A percentile compares a stretch with the other conserved stretches of the same genome.
Evolutionary conservation across 345 rosid species (phyloP).

Genomic region (Rhizophora apiculata): DNA sequence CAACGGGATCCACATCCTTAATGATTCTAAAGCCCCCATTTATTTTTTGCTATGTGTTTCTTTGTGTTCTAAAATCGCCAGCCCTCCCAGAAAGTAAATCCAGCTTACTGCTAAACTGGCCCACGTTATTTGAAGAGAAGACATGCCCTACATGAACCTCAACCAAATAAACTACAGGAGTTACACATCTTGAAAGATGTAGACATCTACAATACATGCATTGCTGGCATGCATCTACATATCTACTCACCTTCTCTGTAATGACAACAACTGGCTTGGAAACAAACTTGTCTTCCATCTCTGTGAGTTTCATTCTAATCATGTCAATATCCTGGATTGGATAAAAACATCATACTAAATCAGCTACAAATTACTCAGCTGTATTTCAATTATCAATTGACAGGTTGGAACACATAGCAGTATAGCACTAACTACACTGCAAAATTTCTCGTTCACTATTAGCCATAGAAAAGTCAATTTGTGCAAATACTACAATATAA

Average conservation of each 20-base stretch:
- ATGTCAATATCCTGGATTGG: slow-evolving; percentile 52
- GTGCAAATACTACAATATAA: background rate
- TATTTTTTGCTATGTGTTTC: background rate
- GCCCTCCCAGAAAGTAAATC: background rate
- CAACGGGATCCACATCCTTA: background rate
- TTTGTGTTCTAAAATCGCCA: background rate
- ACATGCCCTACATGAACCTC: background rate
- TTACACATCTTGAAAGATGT: background rate
- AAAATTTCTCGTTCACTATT: background rate
- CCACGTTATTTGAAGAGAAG: background rate
- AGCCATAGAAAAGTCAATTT: background rate
- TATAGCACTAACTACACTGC: too few species aligned
- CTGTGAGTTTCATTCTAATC: slow-evolving; percentile 43
- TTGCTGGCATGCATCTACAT: background rate
- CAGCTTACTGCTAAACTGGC: background rate
- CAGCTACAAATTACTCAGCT: background rate
- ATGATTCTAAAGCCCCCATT: background rate
- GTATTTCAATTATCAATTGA: background rate
- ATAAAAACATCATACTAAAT: background rate
- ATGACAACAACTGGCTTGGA: slow-evolving; percentile 54
- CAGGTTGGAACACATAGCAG: background rate
- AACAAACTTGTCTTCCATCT: slow-evolving; percentile 43
- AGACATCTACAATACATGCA: background rate
- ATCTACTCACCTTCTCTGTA: slow-evolving; percentile 65
- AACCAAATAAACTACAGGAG: background rate